Conservation (phyloP, 352 stramenopile species). For the Pythium rishiriense region DNA sequence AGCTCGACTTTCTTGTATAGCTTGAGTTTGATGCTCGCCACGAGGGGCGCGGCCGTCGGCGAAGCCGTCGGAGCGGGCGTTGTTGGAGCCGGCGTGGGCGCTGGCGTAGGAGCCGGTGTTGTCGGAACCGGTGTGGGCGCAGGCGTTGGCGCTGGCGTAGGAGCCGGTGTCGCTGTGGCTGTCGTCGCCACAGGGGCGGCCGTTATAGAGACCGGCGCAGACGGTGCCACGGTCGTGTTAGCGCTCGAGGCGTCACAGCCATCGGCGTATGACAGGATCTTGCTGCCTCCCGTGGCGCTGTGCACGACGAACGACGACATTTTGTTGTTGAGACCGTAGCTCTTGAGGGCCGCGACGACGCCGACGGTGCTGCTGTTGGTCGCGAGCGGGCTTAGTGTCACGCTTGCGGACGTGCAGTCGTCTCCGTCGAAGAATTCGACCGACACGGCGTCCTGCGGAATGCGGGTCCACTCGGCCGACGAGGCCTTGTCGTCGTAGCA, state of each 20-base stretch:
- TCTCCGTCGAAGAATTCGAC: slow-evolving; percentile 6
- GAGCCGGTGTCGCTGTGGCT: no score
- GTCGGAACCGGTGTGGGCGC: no score
- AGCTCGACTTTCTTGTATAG: no score
- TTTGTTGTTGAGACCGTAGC: slow-evolving; percentile 6
- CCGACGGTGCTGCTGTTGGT: background rate
- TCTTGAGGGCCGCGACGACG: slow-evolving; percentile 1
- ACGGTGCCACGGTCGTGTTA: no score
- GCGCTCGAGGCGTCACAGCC: no score
- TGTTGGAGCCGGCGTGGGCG: background rate
- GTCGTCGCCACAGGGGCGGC: no score
- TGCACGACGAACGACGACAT: slow-evolving; percentile 14
- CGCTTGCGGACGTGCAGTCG: background rate
- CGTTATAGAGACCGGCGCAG: no score
- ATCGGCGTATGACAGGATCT: no score
- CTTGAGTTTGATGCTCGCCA: no score
- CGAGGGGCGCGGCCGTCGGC: no score
- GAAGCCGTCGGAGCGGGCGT: no score
- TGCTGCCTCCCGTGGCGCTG: background rate
- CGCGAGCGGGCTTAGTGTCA: background rate
- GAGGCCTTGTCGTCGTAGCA: slow-evolving; percentile 9
- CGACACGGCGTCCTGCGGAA: background rate
- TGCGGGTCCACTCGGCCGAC: slow-evolving; percentile 7
- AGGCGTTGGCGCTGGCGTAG: background rate
- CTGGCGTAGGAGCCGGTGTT: no score